Percentiles rank a stretch among this genome's conserved stretches.
Conservation (phyloP, 129 eudicot genomes). For the Deinandra increscens region DNA sequence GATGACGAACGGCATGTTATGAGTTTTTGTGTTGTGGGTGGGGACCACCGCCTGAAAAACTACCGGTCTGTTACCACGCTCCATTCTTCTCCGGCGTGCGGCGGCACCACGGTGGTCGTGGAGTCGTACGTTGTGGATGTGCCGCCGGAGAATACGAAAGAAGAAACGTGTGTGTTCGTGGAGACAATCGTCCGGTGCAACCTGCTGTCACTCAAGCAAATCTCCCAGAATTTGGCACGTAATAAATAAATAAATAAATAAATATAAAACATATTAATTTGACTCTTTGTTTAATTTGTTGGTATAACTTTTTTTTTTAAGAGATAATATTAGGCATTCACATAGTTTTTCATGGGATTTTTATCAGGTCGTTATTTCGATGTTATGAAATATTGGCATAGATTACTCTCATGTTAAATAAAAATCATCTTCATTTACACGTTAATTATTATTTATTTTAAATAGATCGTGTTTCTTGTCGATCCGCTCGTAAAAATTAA, state of each 20-base stretch:
- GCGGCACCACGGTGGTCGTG: constrained; percentile 64
- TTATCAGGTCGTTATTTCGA: constrained; percentile 15
- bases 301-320: not conserved
- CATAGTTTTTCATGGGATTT: constrained; percentile 28
- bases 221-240: constrained; percentile 47
- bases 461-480: no score
- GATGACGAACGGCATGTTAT: constrained; percentile 74
- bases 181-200: constrained; percentile 82
- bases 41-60: constrained; percentile 74
- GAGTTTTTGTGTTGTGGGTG: constrained; percentile 76
- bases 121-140: constrained; percentile 89
- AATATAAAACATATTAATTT: not conserved
- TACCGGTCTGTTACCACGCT: constrained; percentile 76
- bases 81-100: constrained; percentile 36
- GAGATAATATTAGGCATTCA: not conserved
- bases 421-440: not conserved
- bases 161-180: constrained; percentile 75
- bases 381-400: constrained; percentile 10
- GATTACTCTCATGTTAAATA: constrained; percentile 26
- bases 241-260: no score
- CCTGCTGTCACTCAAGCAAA: constrained; percentile 64
- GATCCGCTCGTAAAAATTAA: no score
- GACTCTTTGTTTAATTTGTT: not conserved
- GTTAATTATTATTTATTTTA: no score
- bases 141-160: constrained; percentile 75